Conservation (phyloP, 768 basidiomycete species). For the Suillus decipiens region DNA sequence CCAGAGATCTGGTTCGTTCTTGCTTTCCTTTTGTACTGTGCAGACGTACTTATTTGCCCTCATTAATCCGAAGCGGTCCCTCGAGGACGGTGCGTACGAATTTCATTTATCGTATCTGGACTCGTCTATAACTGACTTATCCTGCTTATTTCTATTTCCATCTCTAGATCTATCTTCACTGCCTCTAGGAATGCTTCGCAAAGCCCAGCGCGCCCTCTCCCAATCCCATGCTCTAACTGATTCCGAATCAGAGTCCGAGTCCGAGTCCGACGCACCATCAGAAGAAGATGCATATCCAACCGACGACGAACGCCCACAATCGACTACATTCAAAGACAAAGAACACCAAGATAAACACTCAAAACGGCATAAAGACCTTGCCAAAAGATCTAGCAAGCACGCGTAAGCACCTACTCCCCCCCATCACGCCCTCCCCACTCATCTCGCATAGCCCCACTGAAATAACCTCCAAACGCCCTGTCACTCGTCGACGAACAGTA, state of each 20-base stretch:
- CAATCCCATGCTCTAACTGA: conserved; percentile 42
- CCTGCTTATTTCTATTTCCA: neutral
- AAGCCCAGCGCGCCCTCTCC: conserved; percentile 59
- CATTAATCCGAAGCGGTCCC: conserved; percentile 24
- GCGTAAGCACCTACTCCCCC: conserved; percentile 61
- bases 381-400: conserved; percentile 77
- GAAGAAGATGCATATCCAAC: conserved; percentile 20
- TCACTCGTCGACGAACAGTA: conserved; percentile 68
- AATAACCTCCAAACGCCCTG: conserved; percentile 82
- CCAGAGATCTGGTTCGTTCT: conserved; percentile 19
- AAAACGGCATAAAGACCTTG: conserved; percentile 45
- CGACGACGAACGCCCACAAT: conserved; percentile 10
- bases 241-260: conserved; percentile 40
- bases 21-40: neutral
- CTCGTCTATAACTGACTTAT: conserved; percentile 12
- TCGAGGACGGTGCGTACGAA: conserved; percentile 29
- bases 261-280: conserved; percentile 29
- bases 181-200: conserved; percentile 64
- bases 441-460: conserved; percentile 64
- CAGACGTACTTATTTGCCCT: neutral
- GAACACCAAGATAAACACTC: conserved; percentile 44
- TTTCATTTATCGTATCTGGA: neutral
- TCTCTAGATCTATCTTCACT: conserved; percentile 55
- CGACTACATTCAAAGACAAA: conserved; percentile 26
- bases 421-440: conserved; percentile 1